Evolutionary conservation across 2,329 filamentous ascomycete species (phyloP), one percentile per base, ranked within the genome.

Genomic region (Ophiostoma pallidulum): DNA sequence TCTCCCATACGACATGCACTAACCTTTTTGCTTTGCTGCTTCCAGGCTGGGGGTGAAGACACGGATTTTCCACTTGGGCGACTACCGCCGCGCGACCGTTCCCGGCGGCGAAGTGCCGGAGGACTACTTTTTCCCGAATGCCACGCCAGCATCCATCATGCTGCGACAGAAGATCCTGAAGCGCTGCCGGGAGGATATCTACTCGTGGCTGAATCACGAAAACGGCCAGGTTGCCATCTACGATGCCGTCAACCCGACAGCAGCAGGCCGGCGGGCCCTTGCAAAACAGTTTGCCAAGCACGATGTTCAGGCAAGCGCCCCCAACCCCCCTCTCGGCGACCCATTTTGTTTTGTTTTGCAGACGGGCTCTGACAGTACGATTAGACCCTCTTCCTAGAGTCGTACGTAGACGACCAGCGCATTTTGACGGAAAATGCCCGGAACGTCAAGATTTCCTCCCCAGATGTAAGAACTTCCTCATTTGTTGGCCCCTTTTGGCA

Each of bases 181-280:
- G 68, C 94, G 94, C 63, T 98, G 92, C 58, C 82, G 92, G 50
- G 90, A 97, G 62, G 92, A 98, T 60, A 96, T 98, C 49, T 95
- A 96, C 61, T 83, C 85, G 47, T 98, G 95, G 73, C 71, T 98
- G 38, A 94, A 97, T 59, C 86, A 96, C 57, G 92, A 97, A 60
- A 97, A 97, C 58, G 92, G 92, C 12, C 92, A 98, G 62, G 91
- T 98, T 47, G 92, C 92, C 48, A 97, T 98, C 51, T 98, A 97
- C 63, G 92, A 98, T 66, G 92, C 94, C 24, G 94, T 98, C 16
- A 98, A 98, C 59, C 90, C 91, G 4, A 82, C 92, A 18, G 82
- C 87, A 18, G 80, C 77, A 49, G 90, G 89, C 14, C 80, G 92
- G 40, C 79, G 84, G 48, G 85, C 88, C 10, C 71, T 98, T 16